Evolutionary conservation across 192 early-diverging fungal genomes (phyloP), one percentile per base, ranked within the genome.

Genomic region (Entophlyctis luteolus): DNA sequence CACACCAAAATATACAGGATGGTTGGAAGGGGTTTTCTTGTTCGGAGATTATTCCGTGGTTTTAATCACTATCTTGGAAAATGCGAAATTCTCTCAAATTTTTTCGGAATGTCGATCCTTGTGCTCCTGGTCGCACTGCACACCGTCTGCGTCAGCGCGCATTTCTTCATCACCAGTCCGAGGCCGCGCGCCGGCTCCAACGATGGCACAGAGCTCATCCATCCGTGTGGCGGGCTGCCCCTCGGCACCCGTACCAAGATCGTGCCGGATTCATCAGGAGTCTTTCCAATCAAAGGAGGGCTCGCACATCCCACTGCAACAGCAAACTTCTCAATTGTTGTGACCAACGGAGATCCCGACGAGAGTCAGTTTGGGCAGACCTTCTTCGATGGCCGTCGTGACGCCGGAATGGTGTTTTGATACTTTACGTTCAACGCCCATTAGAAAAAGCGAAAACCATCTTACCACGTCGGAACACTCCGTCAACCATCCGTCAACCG

Each of bases 271-370:
- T n/a, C n/a, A n/a, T n/a, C n/a, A n/a, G n/a, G n/a, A n/a, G n/a
- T n/a, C n/a, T n/a, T n/a, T n/a, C n/a, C n/a, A n/a, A 53, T 53
- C 50, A 53, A 22, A 77, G 33, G 66, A 77, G 47, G 79, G 80
- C 48, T 48, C 71, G 46, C 77, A 79, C 14, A 60, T 33, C 4
- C 83, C 82, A 53, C 50, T 47, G 59, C 70, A 28, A 65, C 38
- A 1, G 77, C 77, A 22, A 55, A 50, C 0, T 74, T 76, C 47
- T 62, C 67, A 28, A 60, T 84, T 47, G 72, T 84, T 18, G 62
- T 69, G 6, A 54, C 68, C 23, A 72, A 65, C 23, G 72, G 65
- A 49, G 74, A 73, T 48, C 83, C 83, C 4, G 39, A 62, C 4
- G 67, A 59, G n/a, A n/a, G n/a, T n/a, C n/a, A n/a, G n/a, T n/a